Evolutionary conservation across 352 stramenopile genomes (phyloP).

Genomic region (Phytopythium delawarense): DNA sequence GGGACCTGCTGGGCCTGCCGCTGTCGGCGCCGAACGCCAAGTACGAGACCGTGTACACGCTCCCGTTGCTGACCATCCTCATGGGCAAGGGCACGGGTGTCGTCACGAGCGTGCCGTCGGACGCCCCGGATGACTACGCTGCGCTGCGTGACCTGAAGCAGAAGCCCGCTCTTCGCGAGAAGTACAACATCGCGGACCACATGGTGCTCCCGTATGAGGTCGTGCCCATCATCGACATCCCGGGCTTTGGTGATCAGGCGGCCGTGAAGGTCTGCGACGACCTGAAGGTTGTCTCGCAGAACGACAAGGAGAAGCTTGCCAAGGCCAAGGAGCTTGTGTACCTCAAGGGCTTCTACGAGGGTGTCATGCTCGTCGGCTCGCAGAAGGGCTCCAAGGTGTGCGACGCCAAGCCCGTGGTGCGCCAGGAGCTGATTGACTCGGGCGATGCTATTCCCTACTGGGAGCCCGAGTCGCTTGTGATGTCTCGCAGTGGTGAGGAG

Average conservation of each 20-base stretch:
- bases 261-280: slow-evolving; percentile 97
- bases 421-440: slow-evolving; percentile 94
- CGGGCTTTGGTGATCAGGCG: slow-evolving; percentile 95
- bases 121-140: slow-evolving; percentile 99
- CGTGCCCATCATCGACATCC: slow-evolving; percentile 99
- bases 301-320: slow-evolving; percentile 99
- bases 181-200: slow-evolving; percentile 97
- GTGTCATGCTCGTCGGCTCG: slow-evolving; percentile 96
- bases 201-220: slow-evolving; percentile 98
- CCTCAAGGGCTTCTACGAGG: slow-evolving; percentile 99
- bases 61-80: slow-evolving; percentile 98
- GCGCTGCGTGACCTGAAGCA: slow-evolving; percentile 98
- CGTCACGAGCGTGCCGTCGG: slow-evolving; percentile 98
- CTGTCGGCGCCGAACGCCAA: slow-evolving; percentile 94
- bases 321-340: slow-evolving; percentile 99
- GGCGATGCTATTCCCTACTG: slow-evolving; percentile 97
- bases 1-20: slow-evolving; percentile 96
- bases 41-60: slow-evolving; percentile 99
- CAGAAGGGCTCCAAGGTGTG: slow-evolving; percentile 96
- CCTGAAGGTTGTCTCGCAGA: slow-evolving; percentile 97
- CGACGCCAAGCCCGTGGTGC: slow-evolving; percentile 97
- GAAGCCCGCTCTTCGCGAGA: slow-evolving; percentile 96
- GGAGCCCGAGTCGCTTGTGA: slow-evolving; percentile 97
- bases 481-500: slow-evolving; percentile 97
- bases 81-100: slow-evolving; percentile 99